Evolutionary conservation across 305 asterid genomes (phyloP).

Genomic region (Salvia sclarea): DNA sequence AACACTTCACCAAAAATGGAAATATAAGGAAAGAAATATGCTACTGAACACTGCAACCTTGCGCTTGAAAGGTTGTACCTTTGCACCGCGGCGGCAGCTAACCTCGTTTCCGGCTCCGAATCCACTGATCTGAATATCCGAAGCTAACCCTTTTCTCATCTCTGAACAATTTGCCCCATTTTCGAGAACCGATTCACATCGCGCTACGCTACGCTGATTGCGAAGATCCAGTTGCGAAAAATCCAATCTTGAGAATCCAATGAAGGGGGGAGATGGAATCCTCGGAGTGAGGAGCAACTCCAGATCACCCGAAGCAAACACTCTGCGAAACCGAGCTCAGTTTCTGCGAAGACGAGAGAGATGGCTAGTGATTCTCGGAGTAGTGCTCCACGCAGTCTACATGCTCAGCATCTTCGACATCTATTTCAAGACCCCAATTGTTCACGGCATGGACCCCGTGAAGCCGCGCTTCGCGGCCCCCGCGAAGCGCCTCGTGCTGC

Average conservation of each 20-base stretch:
- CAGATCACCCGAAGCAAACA: slow-evolving; percentile 44
- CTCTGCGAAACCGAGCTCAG: slow-evolving; percentile 41
- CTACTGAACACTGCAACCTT: neutral
- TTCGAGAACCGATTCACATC: neutral
- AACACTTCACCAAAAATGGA: neutral
- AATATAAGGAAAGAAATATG: neutral
- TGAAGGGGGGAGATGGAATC: slow-evolving; percentile 62
- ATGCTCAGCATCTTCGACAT: slow-evolving; percentile 99
- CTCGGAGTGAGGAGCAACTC: slow-evolving; percentile 47
- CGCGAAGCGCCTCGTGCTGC: slow-evolving; percentile 83
- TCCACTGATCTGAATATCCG: slow-evolving; percentile 17
- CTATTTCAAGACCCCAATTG: slow-evolving; percentile 92
- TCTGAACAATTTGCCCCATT: neutral
- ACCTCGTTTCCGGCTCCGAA: slow-evolving; percentile 10
- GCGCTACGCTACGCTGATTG: neutral
- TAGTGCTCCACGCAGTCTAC: slow-evolving; percentile 87
- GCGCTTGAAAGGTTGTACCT: neutral
- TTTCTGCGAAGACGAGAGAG: slow-evolving; percentile 66
- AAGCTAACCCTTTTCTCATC: neutral
- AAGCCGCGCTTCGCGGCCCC: slow-evolving; percentile 71
- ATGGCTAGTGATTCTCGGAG: slow-evolving; percentile 87
- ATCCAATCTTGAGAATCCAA: slow-evolving; percentile 32
- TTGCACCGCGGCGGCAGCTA: slow-evolving; percentile 24
- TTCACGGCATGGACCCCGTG: slow-evolving; percentile 95
- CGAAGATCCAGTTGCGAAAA: slow-evolving; percentile 40